phyloP scores from a whole-genome alignment of 179 eudicot species.

The Sideroxylon spinosum region DNA sequence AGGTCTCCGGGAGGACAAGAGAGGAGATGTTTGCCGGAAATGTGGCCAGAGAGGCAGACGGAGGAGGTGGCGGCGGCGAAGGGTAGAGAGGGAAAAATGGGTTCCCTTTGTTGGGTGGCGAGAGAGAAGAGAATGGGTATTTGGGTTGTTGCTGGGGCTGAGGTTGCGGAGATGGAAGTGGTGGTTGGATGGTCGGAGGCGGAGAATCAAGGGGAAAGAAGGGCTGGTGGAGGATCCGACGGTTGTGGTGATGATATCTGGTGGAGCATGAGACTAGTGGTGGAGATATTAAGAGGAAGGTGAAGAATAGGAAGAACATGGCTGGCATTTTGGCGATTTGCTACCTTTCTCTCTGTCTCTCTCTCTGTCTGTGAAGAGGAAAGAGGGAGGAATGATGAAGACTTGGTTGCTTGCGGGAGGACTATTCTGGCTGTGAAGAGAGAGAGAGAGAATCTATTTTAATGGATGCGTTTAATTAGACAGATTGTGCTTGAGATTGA shows the following conservation, averaged over 20 bases:
- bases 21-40: slow-evolving; percentile 98
- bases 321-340: slow-evolving; percentile 7
- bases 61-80: slow-evolving; percentile 55
- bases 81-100: slow-evolving; percentile 54
- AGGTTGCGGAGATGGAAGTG: slow-evolving; percentile 23
- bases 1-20: slow-evolving; percentile 50
- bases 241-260: slow-evolving; percentile 20
- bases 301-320: slow-evolving; percentile 8
- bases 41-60: slow-evolving; percentile 38
- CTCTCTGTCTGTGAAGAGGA: background rate
- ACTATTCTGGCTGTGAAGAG: background rate
- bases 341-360: slow-evolving; percentile 6
- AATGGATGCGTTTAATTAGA: background rate
- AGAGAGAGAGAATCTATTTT: background rate
- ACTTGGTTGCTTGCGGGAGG: background rate
- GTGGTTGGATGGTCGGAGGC: slow-evolving; percentile 29
- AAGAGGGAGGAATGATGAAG: background rate
- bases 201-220: slow-evolving; percentile 45
- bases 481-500: too few species aligned
- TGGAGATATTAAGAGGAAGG: background rate
- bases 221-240: slow-evolving; percentile 81
- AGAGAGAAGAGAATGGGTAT: slow-evolving; percentile 47
- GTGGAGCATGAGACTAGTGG: background rate
- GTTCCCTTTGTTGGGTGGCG: slow-evolving; percentile 39
- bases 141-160: slow-evolving; percentile 32